Percentiles rank a stretch among this genome's conserved stretches.
Conservation (phyloP, 176 grass and related monocot genomes). For the Triticum urartu region DNA sequence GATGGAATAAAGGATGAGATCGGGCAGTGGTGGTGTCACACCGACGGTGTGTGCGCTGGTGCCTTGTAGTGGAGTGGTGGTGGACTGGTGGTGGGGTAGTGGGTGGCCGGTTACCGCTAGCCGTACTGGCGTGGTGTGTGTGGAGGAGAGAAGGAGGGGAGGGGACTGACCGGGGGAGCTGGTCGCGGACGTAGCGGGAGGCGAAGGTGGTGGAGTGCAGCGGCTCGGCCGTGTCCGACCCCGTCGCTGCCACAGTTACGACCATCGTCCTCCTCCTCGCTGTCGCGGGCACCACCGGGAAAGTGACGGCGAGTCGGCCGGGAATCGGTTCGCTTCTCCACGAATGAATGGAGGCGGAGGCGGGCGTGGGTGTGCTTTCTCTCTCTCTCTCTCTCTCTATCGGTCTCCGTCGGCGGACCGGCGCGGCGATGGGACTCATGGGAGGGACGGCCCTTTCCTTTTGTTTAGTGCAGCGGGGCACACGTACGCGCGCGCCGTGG, state of each 20-base stretch:
- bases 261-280: slow-evolving; percentile 36
- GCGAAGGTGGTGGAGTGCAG: slow-evolving; percentile 53
- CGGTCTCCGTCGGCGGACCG: too few relatives aligned
- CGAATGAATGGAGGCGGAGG: not conserved
- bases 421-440: too few relatives aligned
- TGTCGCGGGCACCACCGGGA: not conserved
- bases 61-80: not conserved
- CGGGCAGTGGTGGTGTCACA: not conserved
- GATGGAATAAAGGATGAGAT: too few relatives aligned
- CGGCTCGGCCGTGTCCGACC: slow-evolving; percentile 27
- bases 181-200: slow-evolving; percentile 56
- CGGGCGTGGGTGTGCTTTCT: not conserved
- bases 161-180: slow-evolving; percentile 47
- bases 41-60: slow-evolving; percentile 11
- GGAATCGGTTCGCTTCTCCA: not conserved
- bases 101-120: not conserved
- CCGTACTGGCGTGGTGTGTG: not conserved
- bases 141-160: too few relatives aligned
- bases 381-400: too few relatives aligned
- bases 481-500: not conserved
- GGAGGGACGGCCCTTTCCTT: not conserved
- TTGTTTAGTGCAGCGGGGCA: not conserved
- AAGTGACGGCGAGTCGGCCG: slow-evolving; percentile 15
- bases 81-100: not conserved
- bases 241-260: slow-evolving; percentile 40